These are phyloP conservation scores for Trichoderma polysporum DNA, from an alignment of 2,329 filamentous ascomycete species.

Conservation along the genomic window DNA sequence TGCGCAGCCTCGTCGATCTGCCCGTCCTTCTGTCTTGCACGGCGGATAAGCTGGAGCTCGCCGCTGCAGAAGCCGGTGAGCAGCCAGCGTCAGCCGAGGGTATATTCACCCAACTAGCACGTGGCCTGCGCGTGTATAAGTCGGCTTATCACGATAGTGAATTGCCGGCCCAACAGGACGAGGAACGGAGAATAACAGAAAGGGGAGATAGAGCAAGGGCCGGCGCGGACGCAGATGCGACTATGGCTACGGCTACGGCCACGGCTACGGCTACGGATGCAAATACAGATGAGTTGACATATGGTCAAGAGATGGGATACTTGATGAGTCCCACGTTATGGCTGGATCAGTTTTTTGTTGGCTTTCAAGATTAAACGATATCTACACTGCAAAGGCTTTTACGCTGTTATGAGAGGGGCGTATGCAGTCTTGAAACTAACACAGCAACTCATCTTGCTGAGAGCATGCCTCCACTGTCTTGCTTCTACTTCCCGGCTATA, in stretches of 20 bases:
- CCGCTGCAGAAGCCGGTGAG: not conserved
- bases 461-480: not conserved
- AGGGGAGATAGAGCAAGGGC: not conserved
- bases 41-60: not conserved
- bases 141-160: not conserved
- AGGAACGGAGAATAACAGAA: not conserved
- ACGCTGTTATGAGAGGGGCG: not conserved
- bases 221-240: no score
- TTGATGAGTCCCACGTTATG: not conserved
- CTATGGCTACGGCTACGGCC: no score
- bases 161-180: not conserved
- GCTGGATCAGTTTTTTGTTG: not conserved
- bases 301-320: not conserved
- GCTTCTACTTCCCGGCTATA: not conserved
- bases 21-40: not conserved
- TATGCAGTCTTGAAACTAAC: not conserved
- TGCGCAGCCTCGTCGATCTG: not conserved
- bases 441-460: not conserved
- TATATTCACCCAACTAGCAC: not conserved
- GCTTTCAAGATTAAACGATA: not conserved
- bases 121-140: not conserved
- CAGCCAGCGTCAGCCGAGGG: not conserved
- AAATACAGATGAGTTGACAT: not conserved
- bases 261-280: no score
- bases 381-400: not conserved